A percentile compares a stretch with the other conserved stretches of the same genome.
phyloP scores from a whole-genome alignment of 257 asterid genomes.

The Eustoma russellianum region DNA sequence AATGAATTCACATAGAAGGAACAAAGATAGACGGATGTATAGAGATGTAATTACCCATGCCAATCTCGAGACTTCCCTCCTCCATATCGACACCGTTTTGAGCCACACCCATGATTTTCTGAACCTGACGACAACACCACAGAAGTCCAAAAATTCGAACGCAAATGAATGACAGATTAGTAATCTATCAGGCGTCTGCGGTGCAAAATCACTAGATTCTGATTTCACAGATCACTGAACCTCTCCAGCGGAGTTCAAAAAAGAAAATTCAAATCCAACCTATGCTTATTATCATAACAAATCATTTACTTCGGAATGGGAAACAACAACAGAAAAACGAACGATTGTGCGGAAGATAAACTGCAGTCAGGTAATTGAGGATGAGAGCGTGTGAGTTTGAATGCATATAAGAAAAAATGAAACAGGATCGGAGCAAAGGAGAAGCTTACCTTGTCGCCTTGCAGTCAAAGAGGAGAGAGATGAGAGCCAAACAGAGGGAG shows the following conservation, averaged over 20 bases:
- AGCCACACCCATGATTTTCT: conserved; percentile 43
- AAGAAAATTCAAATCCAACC: no score
- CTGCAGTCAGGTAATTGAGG: not conserved
- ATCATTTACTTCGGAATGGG: no score
- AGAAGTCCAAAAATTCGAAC: no score
- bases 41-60: conserved; percentile 56
- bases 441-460: conserved; percentile 9
- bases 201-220: no score
- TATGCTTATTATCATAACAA: no score
- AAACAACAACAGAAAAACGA: no score
- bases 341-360: no score
- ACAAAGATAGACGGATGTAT: not conserved
- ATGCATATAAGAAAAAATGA: not conserved
- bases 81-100: conserved; percentile 52
- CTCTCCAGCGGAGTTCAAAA: no score
- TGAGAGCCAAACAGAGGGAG: not conserved
- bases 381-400: not conserved
- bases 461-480: conserved; percentile 4
- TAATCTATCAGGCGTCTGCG: no score
- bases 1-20: no score
- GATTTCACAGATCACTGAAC: no score
- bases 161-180: no score
- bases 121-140: conserved; percentile 15
- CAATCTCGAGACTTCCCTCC: conserved; percentile 88
- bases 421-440: conserved; percentile 15